phyloP scores from a whole-genome alignment of 148 eudicot genomes.

The Arbutus unedo region DNA sequence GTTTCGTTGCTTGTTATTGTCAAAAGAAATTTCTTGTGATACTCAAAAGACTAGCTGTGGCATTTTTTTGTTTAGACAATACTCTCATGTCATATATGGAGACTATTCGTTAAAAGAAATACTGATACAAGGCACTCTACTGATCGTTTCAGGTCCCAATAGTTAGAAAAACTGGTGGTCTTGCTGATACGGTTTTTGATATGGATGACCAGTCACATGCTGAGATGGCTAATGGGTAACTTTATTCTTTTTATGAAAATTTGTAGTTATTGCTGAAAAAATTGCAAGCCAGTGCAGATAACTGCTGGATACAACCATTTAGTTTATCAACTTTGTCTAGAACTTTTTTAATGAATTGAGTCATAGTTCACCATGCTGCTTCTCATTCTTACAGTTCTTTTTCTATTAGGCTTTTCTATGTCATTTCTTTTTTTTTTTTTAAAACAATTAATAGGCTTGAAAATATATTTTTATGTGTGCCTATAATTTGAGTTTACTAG shows the following conservation, averaged over 20 bases:
- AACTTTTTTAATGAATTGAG: not conserved
- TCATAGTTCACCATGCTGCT: slow-evolving; percentile 5
- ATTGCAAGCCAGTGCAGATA: not conserved
- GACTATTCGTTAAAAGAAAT: not conserved
- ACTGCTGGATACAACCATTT: not conserved
- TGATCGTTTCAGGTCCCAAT: slow-evolving; percentile 55
- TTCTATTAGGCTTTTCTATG: not conserved
- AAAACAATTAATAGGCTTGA: not conserved
- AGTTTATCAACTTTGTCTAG: not conserved
- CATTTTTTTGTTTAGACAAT: not conserved
- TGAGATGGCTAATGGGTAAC: slow-evolving; percentile 69
- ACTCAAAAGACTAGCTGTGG: not conserved
- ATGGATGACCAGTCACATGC: slow-evolving; percentile 58
- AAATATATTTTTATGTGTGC: not conserved
- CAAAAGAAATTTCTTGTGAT: not conserved
- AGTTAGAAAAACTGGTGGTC: slow-evolving; percentile 89
- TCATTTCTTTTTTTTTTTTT: not conserved
- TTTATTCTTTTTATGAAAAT: slow-evolving; percentile 8
- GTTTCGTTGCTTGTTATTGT: not conserved
- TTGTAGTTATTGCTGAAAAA: not conserved
- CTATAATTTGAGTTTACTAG: not conserved
- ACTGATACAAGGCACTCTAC: not conserved
- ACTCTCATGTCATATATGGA: not conserved
- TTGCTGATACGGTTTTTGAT: slow-evolving; percentile 89
- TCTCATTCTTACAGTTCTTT: not conserved